Evolutionary conservation across 2,329 filamentous ascomycete species (phyloP).

Genomic region (Beauveria bassiana): DNA sequence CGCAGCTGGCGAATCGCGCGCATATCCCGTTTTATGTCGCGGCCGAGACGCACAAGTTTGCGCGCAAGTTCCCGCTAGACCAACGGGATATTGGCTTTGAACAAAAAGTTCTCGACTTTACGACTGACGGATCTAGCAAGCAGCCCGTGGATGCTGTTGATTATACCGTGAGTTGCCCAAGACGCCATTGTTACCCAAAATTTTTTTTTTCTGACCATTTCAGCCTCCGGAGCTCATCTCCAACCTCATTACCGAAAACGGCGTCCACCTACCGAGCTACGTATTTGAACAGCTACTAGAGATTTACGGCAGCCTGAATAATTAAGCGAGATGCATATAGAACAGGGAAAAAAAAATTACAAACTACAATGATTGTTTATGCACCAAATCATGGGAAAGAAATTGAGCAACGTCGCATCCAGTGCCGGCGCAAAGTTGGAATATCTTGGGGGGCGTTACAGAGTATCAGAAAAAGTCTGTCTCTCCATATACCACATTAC

Average conservation of each 20-base stretch:
- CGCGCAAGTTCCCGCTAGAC: conserved; percentile 73
- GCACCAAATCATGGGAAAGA: neutral
- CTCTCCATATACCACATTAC: neutral
- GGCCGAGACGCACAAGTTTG: conserved; percentile 94
- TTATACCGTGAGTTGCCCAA: conserved; percentile 49
- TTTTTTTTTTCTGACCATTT: conserved; percentile 18
- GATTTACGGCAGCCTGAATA: conserved; percentile 42
- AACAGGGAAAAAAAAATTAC: neutral
- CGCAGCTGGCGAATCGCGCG: conserved; percentile 61
- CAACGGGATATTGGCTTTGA: conserved; percentile 74
- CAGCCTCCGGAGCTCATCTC: conserved; percentile 62
- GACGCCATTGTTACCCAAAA: neutral
- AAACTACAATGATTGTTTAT: neutral
- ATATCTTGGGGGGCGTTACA: neutral
- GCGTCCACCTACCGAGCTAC: conserved; percentile 61
- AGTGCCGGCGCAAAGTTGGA: neutral
- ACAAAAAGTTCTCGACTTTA: conserved; percentile 71
- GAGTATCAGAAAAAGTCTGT: neutral
- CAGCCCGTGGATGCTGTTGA: conserved; percentile 54
- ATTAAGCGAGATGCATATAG: conserved; percentile 16
- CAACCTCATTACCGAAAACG: conserved; percentile 68
- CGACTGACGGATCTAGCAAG: conserved; percentile 40
- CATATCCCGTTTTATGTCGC: conserved; percentile 83
- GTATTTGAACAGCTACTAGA: conserved; percentile 65
- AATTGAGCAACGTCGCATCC: neutral